Base-by-base conservation (phyloP, 331 rosid genomes). In the Erythrophleum ivorense region DNA sequence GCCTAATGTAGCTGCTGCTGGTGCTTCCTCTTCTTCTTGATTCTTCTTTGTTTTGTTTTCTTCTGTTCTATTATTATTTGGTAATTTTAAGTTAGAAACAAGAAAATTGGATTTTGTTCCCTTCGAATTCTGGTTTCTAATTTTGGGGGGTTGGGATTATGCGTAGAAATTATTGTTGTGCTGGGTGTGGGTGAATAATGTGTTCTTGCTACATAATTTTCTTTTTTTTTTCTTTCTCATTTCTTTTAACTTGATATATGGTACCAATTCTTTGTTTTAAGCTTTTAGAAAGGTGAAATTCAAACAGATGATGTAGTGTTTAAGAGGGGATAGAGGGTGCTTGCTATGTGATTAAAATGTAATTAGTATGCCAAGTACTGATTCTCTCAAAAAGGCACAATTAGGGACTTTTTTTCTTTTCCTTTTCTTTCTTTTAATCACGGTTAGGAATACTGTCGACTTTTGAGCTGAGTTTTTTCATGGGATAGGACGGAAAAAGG, bases 11-110 rank as follows among this genome's bases (percentile, higher is more conserved):
- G 41, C 75, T 24, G 21, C 59, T 71, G 3, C 75, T 9, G 43
- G 75, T 46, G n/a, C 75, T 46, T 18, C 29, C 29, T 24, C 75
- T 71, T 58, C 64, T 58, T 48, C 58, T 71, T 71, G 75, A 48
- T 24, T 48, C 55, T 24, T 48, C 40, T 12, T 14, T 33, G 8
- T 43, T 69, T 5, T 62, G 1, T 19, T 10, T 2, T 5, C 10
- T 1, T 11, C 50, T 18, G n/a, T 45, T 69, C n/a, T 10, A 11
- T 24, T 69, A n/a, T 19, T 12, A 21, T 19, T 7, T 69, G 54
- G 7, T 68, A 21, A 41, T 69, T 69, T 69, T 2, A 38, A 69
- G 38, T 21, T 21, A 11, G 36, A 69, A 43, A 18, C 31, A 38
- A 5, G 14, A n/a, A 29, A 31, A 41, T 41, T n/a, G 29, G 19